Evolutionary conservation across 164 flowering plant species (phyloP), one percentile per base, ranked within the genome.

Genomic region (Hamamelis virginiana): DNA sequence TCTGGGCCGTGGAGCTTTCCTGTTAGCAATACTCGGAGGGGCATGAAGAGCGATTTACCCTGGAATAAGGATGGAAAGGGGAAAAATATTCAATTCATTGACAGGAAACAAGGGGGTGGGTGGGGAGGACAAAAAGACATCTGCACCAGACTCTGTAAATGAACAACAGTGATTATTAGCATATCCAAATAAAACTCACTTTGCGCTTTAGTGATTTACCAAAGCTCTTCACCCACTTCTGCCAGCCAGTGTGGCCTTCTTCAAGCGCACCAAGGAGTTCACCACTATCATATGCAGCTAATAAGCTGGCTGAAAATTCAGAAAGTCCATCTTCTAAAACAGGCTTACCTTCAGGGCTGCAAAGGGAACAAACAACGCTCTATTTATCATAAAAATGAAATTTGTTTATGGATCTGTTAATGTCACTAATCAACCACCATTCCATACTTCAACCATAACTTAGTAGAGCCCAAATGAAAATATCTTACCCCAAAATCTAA

Each of bases 41-140:
- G 99, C 97, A 95, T 87, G 85, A 95, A 92, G 33, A 95, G 90
- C 66, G 90, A 86, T 80, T 92, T 95, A 44, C 99, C 99, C 99
- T 92, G 90, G 23, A 33, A 74, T 38, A 23, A 53, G 51, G 10
- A 48, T 43, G 11, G 41, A 6, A 33, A 33, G 2, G 41, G 41
- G 41, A 2, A 48, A 26, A 38, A 59, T 25, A 14, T n/a, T 28
- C 45, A 59, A 33, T 43, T 51, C 15, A 56, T 9, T 59, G 15
- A 38, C 41, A 53, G n/a, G 3, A n/a, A n/a, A 64, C 9, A 18
- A 23, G 27, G 14, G 60, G 38, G 48, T 12, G 19, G 6, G 41
- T 2, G 41, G 6, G 41, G 41, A 6, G 41, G 41, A 6, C n/a
- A n/a, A n/a, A n/a, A n/a, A 6, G 41, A 6, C 41, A 33, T 33